Evolutionary conservation across 1,284 basidiomycete genomes (phyloP).

Genomic region (Moniliophthora roreri): DNA sequence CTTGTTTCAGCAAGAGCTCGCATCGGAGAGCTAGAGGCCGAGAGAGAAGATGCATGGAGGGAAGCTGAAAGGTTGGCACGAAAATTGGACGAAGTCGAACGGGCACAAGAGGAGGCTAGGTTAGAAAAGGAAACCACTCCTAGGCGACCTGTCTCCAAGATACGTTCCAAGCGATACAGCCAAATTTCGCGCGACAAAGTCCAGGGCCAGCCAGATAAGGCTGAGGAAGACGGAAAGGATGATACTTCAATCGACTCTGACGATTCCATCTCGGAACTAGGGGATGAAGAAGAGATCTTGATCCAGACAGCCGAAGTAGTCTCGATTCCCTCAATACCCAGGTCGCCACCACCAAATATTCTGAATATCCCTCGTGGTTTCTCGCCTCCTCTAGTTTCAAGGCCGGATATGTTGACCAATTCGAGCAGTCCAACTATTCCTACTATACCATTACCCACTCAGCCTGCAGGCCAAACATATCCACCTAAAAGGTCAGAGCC

Average conservation of each 20-base stretch:
- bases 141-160: not conserved
- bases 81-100: constrained; percentile 59
- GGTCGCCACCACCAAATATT: constrained; percentile 7
- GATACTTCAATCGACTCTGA: constrained; percentile 30
- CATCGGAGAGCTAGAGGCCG: constrained; percentile 58
- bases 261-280: constrained; percentile 20
- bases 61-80: constrained; percentile 70
- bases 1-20: constrained; percentile 44
- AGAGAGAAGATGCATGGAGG: constrained; percentile 79
- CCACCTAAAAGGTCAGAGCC: too few species aligned
- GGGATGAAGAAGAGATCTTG: constrained; percentile 34
- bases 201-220: not conserved
- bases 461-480: too few species aligned
- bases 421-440: too few species aligned
- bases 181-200: not conserved
- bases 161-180: not conserved
- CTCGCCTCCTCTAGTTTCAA: not conserved
- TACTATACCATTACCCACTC: too few species aligned
- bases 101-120: not conserved
- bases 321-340: constrained; percentile 31
- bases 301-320: constrained; percentile 45
- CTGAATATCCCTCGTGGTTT: constrained; percentile 9
- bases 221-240: not conserved
- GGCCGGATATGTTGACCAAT: not conserved
- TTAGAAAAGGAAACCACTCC: not conserved